A percentile compares a stretch with the other conserved stretches of the same genome.
Evolutionary conservation across 441 rosid genomes (phyloP).

Genomic region (Eutrema salsugineum): DNA sequence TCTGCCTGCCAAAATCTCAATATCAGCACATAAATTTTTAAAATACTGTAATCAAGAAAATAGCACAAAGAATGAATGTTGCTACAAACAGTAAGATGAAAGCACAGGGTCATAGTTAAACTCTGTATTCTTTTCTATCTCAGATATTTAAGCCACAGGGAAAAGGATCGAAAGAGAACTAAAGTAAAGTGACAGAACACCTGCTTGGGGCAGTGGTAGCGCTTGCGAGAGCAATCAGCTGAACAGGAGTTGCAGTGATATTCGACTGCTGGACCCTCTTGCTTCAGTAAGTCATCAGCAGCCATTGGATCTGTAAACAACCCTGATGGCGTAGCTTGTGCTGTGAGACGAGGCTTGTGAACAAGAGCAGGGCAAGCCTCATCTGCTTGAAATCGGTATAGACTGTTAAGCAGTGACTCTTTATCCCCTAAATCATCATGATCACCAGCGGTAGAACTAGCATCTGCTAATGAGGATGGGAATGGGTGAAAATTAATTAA

Average conservation of each 20-base stretch:
- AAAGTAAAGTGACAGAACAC: conserved; percentile 39
- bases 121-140: background rate
- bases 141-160: conserved; percentile 1
- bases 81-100: background rate
- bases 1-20: conserved; percentile 81
- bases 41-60: background rate
- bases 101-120: background rate
- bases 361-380: conserved; percentile 44
- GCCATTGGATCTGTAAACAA: conserved; percentile 66
- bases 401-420: conserved; percentile 59
- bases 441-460: conserved; percentile 36
- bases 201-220: conserved; percentile 98
- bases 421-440: conserved; percentile 36
- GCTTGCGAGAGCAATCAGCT: conserved; percentile 97
- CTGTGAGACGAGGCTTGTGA: conserved; percentile 45
- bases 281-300: conserved; percentile 69
- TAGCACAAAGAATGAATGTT: background rate
- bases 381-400: conserved; percentile 63
- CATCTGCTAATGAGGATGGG: conserved; percentile 48
- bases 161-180: background rate
- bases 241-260: conserved; percentile 99
- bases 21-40: conserved; percentile 30
- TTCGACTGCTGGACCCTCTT: conserved; percentile 87
- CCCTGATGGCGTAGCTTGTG: conserved; percentile 56
- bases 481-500: conserved; percentile 94